phyloP scores from a whole-genome alignment of 257 asterid species.

The Misopates orontium region DNA sequence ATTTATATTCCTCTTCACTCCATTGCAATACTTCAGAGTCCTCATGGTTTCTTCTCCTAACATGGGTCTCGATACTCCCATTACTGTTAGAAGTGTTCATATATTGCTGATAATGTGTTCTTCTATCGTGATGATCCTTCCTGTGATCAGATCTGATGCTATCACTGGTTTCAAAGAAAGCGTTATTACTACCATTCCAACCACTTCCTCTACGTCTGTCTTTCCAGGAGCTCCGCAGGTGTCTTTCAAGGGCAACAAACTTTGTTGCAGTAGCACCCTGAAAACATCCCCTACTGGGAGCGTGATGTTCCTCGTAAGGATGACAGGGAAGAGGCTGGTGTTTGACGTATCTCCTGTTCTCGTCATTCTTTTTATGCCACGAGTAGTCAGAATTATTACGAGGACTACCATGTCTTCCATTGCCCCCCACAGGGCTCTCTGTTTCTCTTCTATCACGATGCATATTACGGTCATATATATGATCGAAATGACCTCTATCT shows the following conservation, averaged over 20 bases:
- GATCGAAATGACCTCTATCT: conserved; percentile 30
- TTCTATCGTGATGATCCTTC: conserved; percentile 35
- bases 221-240: conserved; percentile 29
- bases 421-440: conserved; percentile 33
- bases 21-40: conserved; percentile 39
- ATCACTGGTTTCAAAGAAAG: conserved; percentile 26
- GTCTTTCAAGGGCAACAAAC: conserved; percentile 27
- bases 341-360: conserved; percentile 30
- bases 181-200: conserved; percentile 23
- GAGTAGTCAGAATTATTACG: conserved; percentile 24
- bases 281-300: conserved; percentile 27
- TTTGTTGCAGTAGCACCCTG: conserved; percentile 25
- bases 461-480: conserved; percentile 30
- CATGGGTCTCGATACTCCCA: conserved; percentile 24
- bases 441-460: conserved; percentile 37
- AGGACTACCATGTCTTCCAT: conserved; percentile 31
- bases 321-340: conserved; percentile 26
- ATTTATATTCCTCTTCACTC: conserved; percentile 30
- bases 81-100: conserved; percentile 4
- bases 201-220: conserved; percentile 33
- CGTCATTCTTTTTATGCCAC: conserved; percentile 28
- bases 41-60: conserved; percentile 34
- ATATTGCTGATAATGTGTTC: conserved; percentile 32
- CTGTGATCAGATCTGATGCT: conserved; percentile 19
- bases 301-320: conserved; percentile 28